phyloP scores from a whole-genome alignment of 257 asterid genomes.

The Coffea eugenioides region DNA sequence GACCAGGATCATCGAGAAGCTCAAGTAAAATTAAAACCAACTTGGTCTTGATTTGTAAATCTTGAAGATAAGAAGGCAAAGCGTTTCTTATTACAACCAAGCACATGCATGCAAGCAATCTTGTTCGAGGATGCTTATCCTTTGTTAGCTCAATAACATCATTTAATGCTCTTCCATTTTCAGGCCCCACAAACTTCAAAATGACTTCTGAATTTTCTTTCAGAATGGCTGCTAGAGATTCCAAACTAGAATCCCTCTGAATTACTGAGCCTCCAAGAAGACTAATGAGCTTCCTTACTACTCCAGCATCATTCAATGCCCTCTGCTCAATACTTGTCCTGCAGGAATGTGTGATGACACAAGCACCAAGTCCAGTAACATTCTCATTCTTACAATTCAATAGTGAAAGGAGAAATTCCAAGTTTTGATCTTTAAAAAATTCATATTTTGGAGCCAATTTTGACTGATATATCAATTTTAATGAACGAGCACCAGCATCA shows the following conservation, averaged over 20 bases:
- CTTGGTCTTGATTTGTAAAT: conserved; percentile 50
- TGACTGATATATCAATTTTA: conserved; percentile 88
- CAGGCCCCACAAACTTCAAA: conserved; percentile 59
- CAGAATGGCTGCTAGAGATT: conserved; percentile 68
- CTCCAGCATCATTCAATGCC: conserved; percentile 69
- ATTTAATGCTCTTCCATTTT: conserved; percentile 64
- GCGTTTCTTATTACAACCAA: conserved; percentile 69
- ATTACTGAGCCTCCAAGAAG: conserved; percentile 77
- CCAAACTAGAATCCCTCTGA: conserved; percentile 89
- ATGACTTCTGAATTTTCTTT: conserved; percentile 71
- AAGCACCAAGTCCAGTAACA: conserved; percentile 85
- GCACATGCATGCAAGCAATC: conserved; percentile 78
- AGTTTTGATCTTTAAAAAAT: conserved; percentile 60
- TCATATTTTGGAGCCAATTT: conserved; percentile 78
- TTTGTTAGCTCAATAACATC: conserved; percentile 61
- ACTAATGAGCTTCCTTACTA: conserved; percentile 57
- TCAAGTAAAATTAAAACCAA: conserved; percentile 63
- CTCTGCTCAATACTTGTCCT: conserved; percentile 67
- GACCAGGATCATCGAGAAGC: conserved; percentile 86
- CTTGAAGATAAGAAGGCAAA: conserved; percentile 55
- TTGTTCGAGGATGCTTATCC: conserved; percentile 79
- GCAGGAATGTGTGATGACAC: conserved; percentile 87
- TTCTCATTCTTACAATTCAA: conserved; percentile 76
- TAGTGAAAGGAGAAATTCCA: conserved; percentile 65
- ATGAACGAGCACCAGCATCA: conserved; percentile 92